These are phyloP conservation scores for Acaromyces ingoldii DNA, from an alignment of 1,284 basidiomycete genomes.

Conservation along the genomic window DNA sequence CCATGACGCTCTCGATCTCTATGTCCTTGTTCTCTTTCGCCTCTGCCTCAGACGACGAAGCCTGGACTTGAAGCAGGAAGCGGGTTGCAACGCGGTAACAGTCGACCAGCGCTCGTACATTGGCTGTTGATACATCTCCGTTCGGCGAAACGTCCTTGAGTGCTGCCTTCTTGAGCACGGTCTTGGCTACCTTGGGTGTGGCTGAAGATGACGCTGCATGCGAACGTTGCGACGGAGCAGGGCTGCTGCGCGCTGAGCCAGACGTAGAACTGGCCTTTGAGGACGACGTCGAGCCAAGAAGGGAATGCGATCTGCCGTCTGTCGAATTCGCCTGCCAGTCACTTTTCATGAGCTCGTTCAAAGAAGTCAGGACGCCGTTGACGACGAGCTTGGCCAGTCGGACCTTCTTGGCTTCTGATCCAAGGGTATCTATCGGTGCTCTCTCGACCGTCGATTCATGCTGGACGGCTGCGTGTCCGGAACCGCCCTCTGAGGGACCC, in stretches of 20 bases:
- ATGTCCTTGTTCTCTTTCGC: constrained; percentile 19
- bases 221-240: not conserved
- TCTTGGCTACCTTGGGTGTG: not conserved
- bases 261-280: not conserved
- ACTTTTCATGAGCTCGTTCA: constrained; percentile 11
- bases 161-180: not conserved
- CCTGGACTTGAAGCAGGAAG: constrained; percentile 14
- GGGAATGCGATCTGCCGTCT: too few species aligned
- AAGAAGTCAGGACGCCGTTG: constrained; percentile 20
- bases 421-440: too few species aligned
- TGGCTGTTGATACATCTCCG: not conserved
- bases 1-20: constrained; percentile 21
- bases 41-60: too few species aligned
- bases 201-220: not conserved
- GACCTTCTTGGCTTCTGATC: constrained; percentile 6
- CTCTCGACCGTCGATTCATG: too few species aligned
- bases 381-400: constrained; percentile 32
- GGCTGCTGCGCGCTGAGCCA: not conserved
- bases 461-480: too few species aligned
- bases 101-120: constrained; percentile 14
- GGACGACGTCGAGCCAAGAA: too few species aligned
- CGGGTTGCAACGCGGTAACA: constrained; percentile 18
- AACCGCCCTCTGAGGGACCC: too few species aligned
- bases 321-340: constrained; percentile 19
- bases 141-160: not conserved